Conservation (phyloP, 2,329 filamentous ascomycete genomes). For the Paradendryphiella salina region DNA sequence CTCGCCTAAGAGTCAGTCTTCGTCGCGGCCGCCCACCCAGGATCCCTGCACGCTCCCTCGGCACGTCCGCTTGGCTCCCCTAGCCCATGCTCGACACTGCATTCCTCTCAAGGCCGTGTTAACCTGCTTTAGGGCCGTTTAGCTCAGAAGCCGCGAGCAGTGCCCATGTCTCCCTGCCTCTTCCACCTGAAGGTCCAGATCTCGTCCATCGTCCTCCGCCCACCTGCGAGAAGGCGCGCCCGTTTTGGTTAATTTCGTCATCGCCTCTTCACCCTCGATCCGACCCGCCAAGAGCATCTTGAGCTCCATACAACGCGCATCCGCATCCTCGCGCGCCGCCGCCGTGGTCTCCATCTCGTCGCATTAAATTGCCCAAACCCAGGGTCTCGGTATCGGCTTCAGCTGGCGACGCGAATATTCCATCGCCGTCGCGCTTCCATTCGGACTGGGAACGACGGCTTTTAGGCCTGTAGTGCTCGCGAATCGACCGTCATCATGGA, state of each 20-base stretch:
- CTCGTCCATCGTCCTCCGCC: conserved; percentile 24
- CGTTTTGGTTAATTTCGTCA: conserved; percentile 31
- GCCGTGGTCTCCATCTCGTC: conserved; percentile 4
- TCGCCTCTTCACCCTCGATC: conserved; percentile 20
- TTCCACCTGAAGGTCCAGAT: conserved; percentile 32
- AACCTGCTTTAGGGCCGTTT: conserved; percentile 37
- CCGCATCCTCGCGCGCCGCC: conserved; percentile 25
- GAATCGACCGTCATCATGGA: conserved; percentile 34
- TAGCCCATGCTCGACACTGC: conserved; percentile 22
- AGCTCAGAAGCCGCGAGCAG: conserved; percentile 30
- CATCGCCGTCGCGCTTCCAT: conserved; percentile 14
- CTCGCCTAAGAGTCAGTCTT: background rate
- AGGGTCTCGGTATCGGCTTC: background rate
- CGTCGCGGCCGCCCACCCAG: background rate
- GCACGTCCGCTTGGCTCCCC: conserved; percentile 21
- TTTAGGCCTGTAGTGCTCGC: background rate
- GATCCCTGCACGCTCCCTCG: conserved; percentile 15
- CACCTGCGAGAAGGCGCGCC: conserved; percentile 24
- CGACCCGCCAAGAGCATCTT: conserved; percentile 19
- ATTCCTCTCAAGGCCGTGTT: conserved; percentile 31
- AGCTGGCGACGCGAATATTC: background rate
- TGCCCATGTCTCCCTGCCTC: conserved; percentile 31
- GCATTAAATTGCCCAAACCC: conserved; percentile 1
- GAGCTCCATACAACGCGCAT: conserved; percentile 11
- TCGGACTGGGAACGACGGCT: conserved; percentile 3